Evolutionary conservation across 345 rosid species (phyloP), one percentile per base, ranked within the genome.

Genomic region (Arabis hirsuta): DNA sequence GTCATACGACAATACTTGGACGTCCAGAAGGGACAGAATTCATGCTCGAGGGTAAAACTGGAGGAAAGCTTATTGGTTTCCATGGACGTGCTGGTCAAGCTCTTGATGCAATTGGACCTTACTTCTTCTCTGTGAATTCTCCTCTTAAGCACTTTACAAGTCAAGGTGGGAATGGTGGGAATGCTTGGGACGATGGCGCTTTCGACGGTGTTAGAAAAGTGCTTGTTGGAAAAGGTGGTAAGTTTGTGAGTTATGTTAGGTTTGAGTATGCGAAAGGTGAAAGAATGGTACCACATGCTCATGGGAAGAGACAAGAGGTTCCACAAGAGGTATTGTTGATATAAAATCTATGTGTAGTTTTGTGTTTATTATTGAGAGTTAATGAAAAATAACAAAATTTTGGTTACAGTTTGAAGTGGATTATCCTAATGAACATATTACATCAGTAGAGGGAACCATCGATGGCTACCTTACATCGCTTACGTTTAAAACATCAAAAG

Each of bases 111-210:
- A 54, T 76, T 27, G 79, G 76, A 48, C 19, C 80, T 12, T 24
- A 76, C 32, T 70, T 76, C 77, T 65, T 65, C 1, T 27, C 13
- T 20, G 51, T 65, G 22, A 19, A 16, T 9, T 13, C 71, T 31
- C 50, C 72, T 65, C 72, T 73, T 48, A 57, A 42, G 60, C 72
- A 65, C 44, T 73, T 73, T 56, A 27, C 19, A 12, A 44, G 0
- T 19, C 27, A 73, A 73, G 78, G 78, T 32, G 73, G 78, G 11
- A 51, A 24, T 52, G 78, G 60, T 22, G 74, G 79, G 12, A 26
- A 2, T 22, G 62, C 57, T 51, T 69, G 79, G 79, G 69, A 75
- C 52, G 79, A 69, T 62, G 79, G 79, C 11, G 70, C 79, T 53
- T 75, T 26, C 6, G 63, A 61, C n/a, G 70, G 74, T 51, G 63